Conservation (phyloP, 2,329 filamentous ascomycete species). For the Elsinoe ampelina region DNA sequence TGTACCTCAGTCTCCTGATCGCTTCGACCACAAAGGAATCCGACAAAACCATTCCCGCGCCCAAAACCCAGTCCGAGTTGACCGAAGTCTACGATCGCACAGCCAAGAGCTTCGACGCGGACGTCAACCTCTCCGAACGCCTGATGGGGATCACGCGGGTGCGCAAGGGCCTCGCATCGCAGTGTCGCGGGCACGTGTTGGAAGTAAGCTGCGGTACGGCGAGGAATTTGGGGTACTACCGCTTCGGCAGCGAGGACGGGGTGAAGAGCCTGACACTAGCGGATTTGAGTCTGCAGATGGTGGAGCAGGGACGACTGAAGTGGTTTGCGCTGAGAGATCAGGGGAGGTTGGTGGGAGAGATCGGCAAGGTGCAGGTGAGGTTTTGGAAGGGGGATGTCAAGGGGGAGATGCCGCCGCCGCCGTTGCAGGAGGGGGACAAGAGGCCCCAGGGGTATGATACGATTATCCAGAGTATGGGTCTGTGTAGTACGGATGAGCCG, state of each 20-base stretch:
- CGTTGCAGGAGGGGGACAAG: constrained; percentile 19
- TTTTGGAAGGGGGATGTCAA: constrained; percentile 39
- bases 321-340: constrained; percentile 34
- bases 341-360: constrained; percentile 14
- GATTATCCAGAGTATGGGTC: constrained; percentile 43
- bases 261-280: constrained; percentile 38
- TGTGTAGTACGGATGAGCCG: constrained; percentile 41
- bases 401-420: constrained; percentile 35
- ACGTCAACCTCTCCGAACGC: constrained; percentile 37
- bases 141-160: constrained; percentile 33
- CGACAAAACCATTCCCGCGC: constrained; percentile 20
- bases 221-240: constrained; percentile 39
- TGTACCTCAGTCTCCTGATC: constrained; percentile 33
- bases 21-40: constrained; percentile 22
- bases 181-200: constrained; percentile 38
- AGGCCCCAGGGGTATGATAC: constrained; percentile 36
- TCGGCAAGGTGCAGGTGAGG: constrained; percentile 18
- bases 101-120: constrained; percentile 38
- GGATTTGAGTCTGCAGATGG: constrained; percentile 40
- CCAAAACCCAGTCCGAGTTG: constrained; percentile 30
- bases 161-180: constrained; percentile 32
- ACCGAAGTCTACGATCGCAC: constrained; percentile 37
- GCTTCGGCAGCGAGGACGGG: constrained; percentile 19
- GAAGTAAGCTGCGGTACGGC: constrained; percentile 43
- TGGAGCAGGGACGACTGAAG: constrained; percentile 40